Percentiles rank a stretch among this genome's conserved stretches.
Evolutionary conservation across 2,329 filamentous ascomycete genomes (phyloP).

Genomic region (Fusarium temperatum): DNA sequence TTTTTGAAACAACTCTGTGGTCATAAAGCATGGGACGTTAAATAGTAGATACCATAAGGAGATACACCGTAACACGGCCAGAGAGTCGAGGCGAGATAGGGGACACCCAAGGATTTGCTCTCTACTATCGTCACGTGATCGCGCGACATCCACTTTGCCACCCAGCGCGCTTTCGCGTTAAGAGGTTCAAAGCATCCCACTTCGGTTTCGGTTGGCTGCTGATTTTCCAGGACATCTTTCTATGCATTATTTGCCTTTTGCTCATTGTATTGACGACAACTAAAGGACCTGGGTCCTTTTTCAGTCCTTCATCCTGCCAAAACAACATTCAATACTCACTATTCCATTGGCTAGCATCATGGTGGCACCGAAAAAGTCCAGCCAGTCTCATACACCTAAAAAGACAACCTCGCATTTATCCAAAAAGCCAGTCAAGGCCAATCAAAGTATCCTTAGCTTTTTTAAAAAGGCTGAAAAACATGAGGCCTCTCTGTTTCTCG

Average conservation of each 20-base stretch:
- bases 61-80: not conserved
- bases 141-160: conserved; percentile 41
- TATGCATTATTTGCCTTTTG: not conserved
- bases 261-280: not conserved
- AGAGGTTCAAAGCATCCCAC: conserved; percentile 32
- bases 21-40: not conserved
- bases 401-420: conserved; percentile 41
- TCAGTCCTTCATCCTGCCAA: not conserved
- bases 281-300: not conserved
- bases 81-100: not conserved
- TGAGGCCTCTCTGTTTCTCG: conserved; percentile 67
- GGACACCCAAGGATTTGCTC: no score
- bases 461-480: conserved; percentile 74
- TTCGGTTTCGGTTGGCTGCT: not conserved
- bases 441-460: conserved; percentile 76
- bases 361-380: conserved; percentile 48
- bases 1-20: not conserved
- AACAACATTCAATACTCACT: not conserved
- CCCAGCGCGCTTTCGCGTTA: conserved; percentile 34
- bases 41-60: no score
- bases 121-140: conserved; percentile 43
- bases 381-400: conserved; percentile 45
- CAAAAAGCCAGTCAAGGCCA: conserved; percentile 56
- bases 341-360: conserved; percentile 36
- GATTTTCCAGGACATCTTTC: not conserved